Percentiles rank a stretch among this genome's conserved stretches.
Evolutionary conservation across 768 basidiomycete species (phyloP).

Genomic region (Chiua virens): DNA sequence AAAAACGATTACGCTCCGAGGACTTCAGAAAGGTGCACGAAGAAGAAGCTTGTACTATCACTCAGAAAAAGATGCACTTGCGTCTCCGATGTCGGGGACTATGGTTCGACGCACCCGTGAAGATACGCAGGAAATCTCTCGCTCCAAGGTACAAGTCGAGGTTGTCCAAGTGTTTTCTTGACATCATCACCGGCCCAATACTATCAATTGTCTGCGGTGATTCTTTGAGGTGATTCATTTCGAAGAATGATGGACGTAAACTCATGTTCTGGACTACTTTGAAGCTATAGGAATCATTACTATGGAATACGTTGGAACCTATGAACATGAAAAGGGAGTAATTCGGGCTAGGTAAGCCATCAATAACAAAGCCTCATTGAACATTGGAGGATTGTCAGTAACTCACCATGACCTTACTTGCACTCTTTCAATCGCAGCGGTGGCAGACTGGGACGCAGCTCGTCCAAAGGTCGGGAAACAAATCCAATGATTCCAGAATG

Average conservation of each 20-base stretch:
- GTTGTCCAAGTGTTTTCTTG: constrained; percentile 49
- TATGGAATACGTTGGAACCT: constrained; percentile 97
- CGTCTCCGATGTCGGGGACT: constrained; percentile 91
- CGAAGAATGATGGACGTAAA: not conserved
- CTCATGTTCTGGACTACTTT: constrained; percentile 88
- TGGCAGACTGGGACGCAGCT: constrained; percentile 84
- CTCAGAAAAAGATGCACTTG: constrained; percentile 51
- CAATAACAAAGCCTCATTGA: constrained; percentile 87
- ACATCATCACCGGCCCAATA: constrained; percentile 91
- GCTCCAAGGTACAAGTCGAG: constrained; percentile 68
- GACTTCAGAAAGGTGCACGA: constrained; percentile 80
- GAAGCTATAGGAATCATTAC: constrained; percentile 95
- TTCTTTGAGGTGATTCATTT: not conserved
- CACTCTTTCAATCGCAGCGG: constrained; percentile 76
- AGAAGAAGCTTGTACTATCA: too few relatives aligned
- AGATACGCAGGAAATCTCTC: constrained; percentile 82
- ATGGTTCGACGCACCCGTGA: constrained; percentile 90
- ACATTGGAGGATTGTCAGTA: constrained; percentile 90
- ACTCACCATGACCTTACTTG: constrained; percentile 62
- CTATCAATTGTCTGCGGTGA: constrained; percentile 77
- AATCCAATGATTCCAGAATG: constrained; percentile 67
- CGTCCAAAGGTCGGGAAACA: constrained; percentile 58
- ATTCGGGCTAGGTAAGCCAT: constrained; percentile 82
- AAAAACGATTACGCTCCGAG: constrained; percentile 82
- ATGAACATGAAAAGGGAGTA: constrained; percentile 96